phyloP scores from a whole-genome alignment of 2,329 filamentous ascomycete genomes.

The Fragosphaeria purpurea region DNA sequence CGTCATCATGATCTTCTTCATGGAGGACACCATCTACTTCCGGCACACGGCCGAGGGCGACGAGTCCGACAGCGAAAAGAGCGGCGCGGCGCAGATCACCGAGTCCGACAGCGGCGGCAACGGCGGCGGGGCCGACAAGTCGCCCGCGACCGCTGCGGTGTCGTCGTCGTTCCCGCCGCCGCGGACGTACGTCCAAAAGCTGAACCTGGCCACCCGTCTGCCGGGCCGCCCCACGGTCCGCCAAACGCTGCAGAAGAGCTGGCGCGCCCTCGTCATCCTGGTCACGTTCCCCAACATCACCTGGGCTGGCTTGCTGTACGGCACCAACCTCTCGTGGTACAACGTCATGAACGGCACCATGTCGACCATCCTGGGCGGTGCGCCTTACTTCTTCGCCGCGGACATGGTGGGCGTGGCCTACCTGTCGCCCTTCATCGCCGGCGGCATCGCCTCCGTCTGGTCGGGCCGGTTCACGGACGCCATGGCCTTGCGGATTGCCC shows the following conservation, averaged over 20 bases:
- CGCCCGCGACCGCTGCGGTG: background rate
- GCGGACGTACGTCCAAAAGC: slow-evolving; percentile 18
- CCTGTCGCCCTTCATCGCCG: slow-evolving; percentile 13
- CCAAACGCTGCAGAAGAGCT: slow-evolving; percentile 12
- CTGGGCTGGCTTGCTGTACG: slow-evolving; percentile 14
- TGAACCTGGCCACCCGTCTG: slow-evolving; percentile 8
- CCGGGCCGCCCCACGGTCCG: slow-evolving; percentile 9
- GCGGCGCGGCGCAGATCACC: background rate
- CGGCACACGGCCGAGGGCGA: slow-evolving; percentile 23
- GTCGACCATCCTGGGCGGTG: slow-evolving; percentile 9
- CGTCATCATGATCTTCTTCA: slow-evolving; percentile 44
- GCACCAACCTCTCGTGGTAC: slow-evolving; percentile 17
- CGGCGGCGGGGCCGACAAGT: background rate
- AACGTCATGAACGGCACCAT: slow-evolving; percentile 16
- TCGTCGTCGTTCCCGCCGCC: background rate
- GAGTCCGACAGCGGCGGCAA: background rate
- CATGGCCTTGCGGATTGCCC: slow-evolving; percentile 27
- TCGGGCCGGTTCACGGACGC: slow-evolving; percentile 22
- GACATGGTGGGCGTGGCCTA: slow-evolving; percentile 13
- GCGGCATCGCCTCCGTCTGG: slow-evolving; percentile 11
- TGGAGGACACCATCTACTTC: slow-evolving; percentile 50
- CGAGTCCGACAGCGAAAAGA: slow-evolving; percentile 9
- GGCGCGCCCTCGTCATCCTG: slow-evolving; percentile 2
- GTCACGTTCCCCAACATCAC: slow-evolving; percentile 5
- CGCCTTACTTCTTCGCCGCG: slow-evolving; percentile 13